Evolutionary conservation across 2,329 filamentous ascomycete genomes (phyloP).

Genomic region (Penicillium sp.): DNA sequence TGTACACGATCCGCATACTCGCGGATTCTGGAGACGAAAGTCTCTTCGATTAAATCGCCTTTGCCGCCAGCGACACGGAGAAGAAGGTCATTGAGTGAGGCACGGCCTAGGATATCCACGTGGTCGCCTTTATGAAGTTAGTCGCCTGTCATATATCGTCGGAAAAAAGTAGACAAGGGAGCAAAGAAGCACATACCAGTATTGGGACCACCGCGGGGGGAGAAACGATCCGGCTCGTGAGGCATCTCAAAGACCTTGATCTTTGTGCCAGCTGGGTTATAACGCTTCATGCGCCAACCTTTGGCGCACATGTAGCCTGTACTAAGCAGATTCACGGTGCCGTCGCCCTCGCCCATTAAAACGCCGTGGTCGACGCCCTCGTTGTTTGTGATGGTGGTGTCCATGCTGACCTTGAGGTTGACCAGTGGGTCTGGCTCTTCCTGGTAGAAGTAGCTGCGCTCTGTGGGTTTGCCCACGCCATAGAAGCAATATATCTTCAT

Average conservation of each 20-base stretch:
- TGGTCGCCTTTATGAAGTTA: constrained; percentile 65
- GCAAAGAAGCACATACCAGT: constrained; percentile 52
- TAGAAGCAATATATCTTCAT: constrained; percentile 98
- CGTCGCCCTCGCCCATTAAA: constrained; percentile 93
- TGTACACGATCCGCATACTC: constrained; percentile 82
- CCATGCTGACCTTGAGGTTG: constrained; percentile 54
- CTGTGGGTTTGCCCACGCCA: constrained; percentile 86
- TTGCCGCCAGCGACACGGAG: constrained; percentile 81
- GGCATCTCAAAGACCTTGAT: constrained; percentile 93
- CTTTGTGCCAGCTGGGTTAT: constrained; percentile 80
- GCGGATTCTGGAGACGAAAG: constrained; percentile 75
- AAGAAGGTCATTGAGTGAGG: constrained; percentile 87
- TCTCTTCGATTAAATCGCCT: constrained; percentile 75
- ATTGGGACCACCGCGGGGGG: constrained; percentile 69
- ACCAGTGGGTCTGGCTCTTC: constrained; percentile 65
- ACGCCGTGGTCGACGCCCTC: constrained; percentile 74
- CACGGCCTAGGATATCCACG: constrained; percentile 89
- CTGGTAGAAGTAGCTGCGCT: constrained; percentile 89
- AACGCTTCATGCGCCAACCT: constrained; percentile 90
- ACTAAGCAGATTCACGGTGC: constrained; percentile 89
- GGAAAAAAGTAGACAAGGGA: background rate
- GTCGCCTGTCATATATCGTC: background rate
- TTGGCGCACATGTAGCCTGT: constrained; percentile 95
- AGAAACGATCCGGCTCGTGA: constrained; percentile 91
- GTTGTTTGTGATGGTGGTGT: constrained; percentile 50